A percentile compares a stretch with the other conserved stretches of the same genome.
Conservation (phyloP, 2,329 filamentous ascomycete genomes). For the Clarireedia monteithiana region DNA sequence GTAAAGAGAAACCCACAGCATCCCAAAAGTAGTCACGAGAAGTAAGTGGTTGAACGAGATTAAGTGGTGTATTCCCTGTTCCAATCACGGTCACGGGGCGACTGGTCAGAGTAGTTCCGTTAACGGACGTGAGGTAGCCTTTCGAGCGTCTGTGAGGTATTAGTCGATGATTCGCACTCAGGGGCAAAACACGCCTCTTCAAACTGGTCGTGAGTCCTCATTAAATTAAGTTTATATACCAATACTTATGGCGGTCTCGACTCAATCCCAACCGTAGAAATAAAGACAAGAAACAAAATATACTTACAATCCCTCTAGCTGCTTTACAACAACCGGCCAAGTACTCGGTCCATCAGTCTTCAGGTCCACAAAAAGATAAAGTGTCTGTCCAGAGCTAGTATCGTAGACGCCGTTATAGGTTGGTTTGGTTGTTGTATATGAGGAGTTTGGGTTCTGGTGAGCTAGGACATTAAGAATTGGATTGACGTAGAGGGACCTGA, state of each 20-base stretch:
- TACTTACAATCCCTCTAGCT: slow-evolving; percentile 48
- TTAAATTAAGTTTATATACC: not conserved
- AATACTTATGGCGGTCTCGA: not conserved
- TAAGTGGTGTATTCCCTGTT: slow-evolving; percentile 35
- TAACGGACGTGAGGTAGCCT: slow-evolving; percentile 25
- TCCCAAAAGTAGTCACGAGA: slow-evolving; percentile 54
- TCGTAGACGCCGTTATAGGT: slow-evolving; percentile 56
- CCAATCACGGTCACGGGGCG: slow-evolving; percentile 25
- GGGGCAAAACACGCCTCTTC: too few species aligned
- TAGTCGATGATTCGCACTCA: not conserved
- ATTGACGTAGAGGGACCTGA: slow-evolving; percentile 24
- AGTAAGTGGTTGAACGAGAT: slow-evolving; percentile 38
- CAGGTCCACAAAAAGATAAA: slow-evolving; percentile 58
- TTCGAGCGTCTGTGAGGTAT: slow-evolving; percentile 20
- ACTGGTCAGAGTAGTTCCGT: slow-evolving; percentile 18
- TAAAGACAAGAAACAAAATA: not conserved
- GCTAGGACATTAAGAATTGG: slow-evolving; percentile 22
- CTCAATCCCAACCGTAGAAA: not conserved
- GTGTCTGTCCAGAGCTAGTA: slow-evolving; percentile 44
- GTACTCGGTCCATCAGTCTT: slow-evolving; percentile 51
- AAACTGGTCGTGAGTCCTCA: not conserved
- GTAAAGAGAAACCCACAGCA: slow-evolving; percentile 21
- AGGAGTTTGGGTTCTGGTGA: slow-evolving; percentile 29
- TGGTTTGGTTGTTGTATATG: slow-evolving; percentile 35
- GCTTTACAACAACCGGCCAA: slow-evolving; percentile 47